These are phyloP conservation scores for Hyphochytrium catenoides DNA, from an alignment of 352 stramenopile genomes.

Conservation along the genomic window DNA sequence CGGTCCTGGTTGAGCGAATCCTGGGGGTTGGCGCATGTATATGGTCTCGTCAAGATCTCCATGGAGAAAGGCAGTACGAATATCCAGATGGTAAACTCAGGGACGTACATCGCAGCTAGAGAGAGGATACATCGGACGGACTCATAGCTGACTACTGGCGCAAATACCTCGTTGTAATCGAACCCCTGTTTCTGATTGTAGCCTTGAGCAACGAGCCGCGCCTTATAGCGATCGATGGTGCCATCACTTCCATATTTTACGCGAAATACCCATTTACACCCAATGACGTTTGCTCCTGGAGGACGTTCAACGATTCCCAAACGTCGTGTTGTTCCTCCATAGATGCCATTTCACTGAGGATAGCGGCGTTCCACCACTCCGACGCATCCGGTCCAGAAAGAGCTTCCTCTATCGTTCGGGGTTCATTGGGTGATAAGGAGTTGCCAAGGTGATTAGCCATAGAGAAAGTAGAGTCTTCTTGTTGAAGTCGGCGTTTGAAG, in stretches of 20 bases:
- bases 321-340: too few species aligned
- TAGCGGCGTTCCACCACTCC: too few species aligned
- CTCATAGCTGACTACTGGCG: slow-evolving; percentile 8
- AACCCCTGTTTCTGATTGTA: slow-evolving; percentile 11
- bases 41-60: not conserved
- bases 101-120: not conserved
- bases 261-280: slow-evolving; percentile 15
- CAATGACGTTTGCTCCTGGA: slow-evolving; percentile 1
- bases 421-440: too few species aligned
- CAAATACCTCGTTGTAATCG: slow-evolving; percentile 17
- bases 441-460: too few species aligned
- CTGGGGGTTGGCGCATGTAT: slow-evolving; percentile 2
- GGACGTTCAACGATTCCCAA: slow-evolving; percentile 3
- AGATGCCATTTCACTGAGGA: too few species aligned
- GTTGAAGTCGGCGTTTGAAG: too few species aligned
- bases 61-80: slow-evolving; percentile 2
- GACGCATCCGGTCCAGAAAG: too few species aligned
- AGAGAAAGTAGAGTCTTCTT: too few species aligned
- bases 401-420: too few species aligned
- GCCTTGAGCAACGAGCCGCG: slow-evolving; percentile 12
- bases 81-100: slow-evolving; percentile 1
- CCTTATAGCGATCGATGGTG: slow-evolving; percentile 15
- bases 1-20: slow-evolving; percentile 1
- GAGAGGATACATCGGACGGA: slow-evolving; percentile 4
- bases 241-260: slow-evolving; percentile 14